Percentiles rank a stretch among this genome's conserved stretches.
Conservation (phyloP, 1,284 basidiomycete species). For the Athelia psychrophila region DNA sequence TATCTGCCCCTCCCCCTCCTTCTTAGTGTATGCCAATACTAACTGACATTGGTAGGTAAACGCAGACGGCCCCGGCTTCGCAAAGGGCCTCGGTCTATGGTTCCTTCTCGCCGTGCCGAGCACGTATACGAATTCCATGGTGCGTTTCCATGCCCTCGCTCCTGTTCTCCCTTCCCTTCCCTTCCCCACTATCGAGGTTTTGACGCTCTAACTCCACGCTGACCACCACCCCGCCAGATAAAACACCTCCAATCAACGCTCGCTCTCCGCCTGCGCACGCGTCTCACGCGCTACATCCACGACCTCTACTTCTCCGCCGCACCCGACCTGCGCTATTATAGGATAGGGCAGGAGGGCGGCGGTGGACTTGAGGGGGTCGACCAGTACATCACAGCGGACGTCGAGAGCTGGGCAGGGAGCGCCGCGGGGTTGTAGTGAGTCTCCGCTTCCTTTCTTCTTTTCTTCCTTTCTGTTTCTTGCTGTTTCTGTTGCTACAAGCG, state of each 20-base stretch:
- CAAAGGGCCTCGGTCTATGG: conserved; percentile 85
- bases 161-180: no score
- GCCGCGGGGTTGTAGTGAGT: conserved; percentile 87
- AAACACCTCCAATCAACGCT: conserved; percentile 91
- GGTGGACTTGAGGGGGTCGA: conserved; percentile 80
- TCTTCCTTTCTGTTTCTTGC: no score
- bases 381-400: conserved; percentile 92
- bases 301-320: conserved; percentile 85
- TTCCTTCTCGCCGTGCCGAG: conserved; percentile 89
- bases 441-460: no score
- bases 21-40: neutral
- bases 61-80: conserved; percentile 83
- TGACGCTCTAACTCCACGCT: neutral
- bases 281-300: conserved; percentile 89
- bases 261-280: conserved; percentile 80
- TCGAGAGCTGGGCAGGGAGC: conserved; percentile 88
- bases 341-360: conserved; percentile 68
- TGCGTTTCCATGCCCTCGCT: no score
- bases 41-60: conserved; percentile 50
- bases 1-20: no score
- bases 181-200: no score
- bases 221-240: conserved; percentile 48
- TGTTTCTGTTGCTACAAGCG: no score
- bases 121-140: conserved; percentile 96
- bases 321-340: conserved; percentile 71